Evolutionary conservation across 2,329 filamentous ascomycete genomes (phyloP).

Genomic region (Beauveria scarabaeidicola): DNA sequence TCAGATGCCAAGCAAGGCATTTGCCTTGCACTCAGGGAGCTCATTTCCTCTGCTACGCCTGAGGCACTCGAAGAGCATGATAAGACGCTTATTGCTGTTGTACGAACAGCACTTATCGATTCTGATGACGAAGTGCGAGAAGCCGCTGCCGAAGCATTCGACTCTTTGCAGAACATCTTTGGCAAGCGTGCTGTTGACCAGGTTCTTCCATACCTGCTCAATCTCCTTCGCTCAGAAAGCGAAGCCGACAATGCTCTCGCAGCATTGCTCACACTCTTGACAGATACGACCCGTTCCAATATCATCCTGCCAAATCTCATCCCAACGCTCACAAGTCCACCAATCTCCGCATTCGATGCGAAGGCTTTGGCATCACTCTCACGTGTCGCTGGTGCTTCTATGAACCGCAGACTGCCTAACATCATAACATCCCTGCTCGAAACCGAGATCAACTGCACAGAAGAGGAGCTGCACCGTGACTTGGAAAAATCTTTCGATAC

Average conservation of each 20-base stretch:
- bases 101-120: slow-evolving; percentile 87
- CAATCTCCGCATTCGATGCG: slow-evolving; percentile 91
- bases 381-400: slow-evolving; percentile 79
- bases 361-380: slow-evolving; percentile 87
- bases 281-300: slow-evolving; percentile 86
- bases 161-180: slow-evolving; percentile 84
- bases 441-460: slow-evolving; percentile 70
- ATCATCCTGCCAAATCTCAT: slow-evolving; percentile 95
- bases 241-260: slow-evolving; percentile 88
- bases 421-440: slow-evolving; percentile 95
- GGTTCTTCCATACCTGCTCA: slow-evolving; percentile 86
- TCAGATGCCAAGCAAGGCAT: slow-evolving; percentile 94
- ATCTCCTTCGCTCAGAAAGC: slow-evolving; percentile 74
- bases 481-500: slow-evolving; percentile 78
- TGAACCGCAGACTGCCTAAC: slow-evolving; percentile 80
- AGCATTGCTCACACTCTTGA: slow-evolving; percentile 86
- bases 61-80: slow-evolving; percentile 92
- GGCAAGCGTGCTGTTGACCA: slow-evolving; percentile 94
- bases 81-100: slow-evolving; percentile 87
- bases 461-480: slow-evolving; percentile 64
- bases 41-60: slow-evolving; percentile 79
- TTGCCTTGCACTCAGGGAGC: slow-evolving; percentile 87
- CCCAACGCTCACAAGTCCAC: slow-evolving; percentile 80
- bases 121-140: slow-evolving; percentile 84
- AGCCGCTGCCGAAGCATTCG: slow-evolving; percentile 93